phyloP scores from a whole-genome alignment of 1,284 basidiomycete genomes.

The Boletus smithii region DNA sequence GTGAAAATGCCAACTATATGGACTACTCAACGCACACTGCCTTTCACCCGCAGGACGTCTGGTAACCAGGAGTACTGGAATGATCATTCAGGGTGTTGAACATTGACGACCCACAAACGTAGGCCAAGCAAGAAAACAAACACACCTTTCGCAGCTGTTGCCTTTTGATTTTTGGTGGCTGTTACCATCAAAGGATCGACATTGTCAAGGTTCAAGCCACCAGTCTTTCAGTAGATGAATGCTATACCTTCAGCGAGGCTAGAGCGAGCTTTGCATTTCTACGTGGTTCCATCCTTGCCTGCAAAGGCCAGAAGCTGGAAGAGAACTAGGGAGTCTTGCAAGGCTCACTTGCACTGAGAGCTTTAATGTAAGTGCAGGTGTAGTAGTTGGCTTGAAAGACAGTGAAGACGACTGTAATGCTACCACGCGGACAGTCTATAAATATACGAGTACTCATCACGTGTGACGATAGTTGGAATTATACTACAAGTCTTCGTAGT shows the following conservation, averaged over 20 bases:
- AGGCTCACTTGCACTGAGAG: neutral
- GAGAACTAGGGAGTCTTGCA: neutral
- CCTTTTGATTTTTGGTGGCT: conserved; percentile 32
- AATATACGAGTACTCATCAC: conserved; percentile 10
- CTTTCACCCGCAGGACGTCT: conserved; percentile 79
- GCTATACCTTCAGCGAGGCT: conserved; percentile 30
- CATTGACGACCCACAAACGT: neutral
- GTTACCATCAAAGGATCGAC: conserved; percentile 2
- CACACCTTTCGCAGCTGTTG: conserved; percentile 30
- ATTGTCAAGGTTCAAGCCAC: conserved; percentile 4
- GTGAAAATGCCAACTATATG: conserved; percentile 1
- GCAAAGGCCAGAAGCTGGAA: neutral
- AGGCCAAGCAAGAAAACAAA: neutral
- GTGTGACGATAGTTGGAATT: neutral
- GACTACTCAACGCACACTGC: conserved; percentile 48
- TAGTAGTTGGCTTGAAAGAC: neutral
- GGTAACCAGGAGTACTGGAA: conserved; percentile 84
- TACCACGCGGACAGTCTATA: conserved; percentile 4
- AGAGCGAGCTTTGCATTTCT: conserved; percentile 15
- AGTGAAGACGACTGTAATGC: neutral
- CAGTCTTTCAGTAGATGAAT: neutral
- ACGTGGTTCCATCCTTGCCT: conserved; percentile 25
- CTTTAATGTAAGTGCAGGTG: neutral
- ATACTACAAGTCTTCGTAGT: conserved; percentile 4
- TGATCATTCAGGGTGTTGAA: conserved; percentile 2